These are phyloP conservation scores for Penicillium brasilianum DNA, from an alignment of 2,329 filamentous ascomycete species.

Conservation along the genomic window DNA sequence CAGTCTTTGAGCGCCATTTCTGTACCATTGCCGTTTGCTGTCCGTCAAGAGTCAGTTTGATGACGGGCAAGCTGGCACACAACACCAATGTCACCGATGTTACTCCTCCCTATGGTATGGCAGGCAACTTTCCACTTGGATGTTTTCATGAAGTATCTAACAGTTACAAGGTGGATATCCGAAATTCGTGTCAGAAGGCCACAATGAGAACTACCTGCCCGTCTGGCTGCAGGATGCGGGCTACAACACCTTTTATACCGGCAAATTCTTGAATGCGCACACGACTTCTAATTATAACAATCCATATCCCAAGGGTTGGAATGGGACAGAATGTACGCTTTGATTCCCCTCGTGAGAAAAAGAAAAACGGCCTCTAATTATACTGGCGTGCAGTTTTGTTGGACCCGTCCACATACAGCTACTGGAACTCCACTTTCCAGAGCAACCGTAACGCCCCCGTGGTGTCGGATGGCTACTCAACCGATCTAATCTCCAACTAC, in stretches of 20 bases:
- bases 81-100: slow-evolving; percentile 69
- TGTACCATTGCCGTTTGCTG: slow-evolving; percentile 68
- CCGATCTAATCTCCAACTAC: slow-evolving; percentile 64
- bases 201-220: slow-evolving; percentile 71
- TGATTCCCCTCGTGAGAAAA: too few relatives aligned
- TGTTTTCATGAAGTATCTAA: not conserved
- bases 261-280: slow-evolving; percentile 71
- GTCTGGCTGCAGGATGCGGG: slow-evolving; percentile 72
- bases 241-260: slow-evolving; percentile 74
- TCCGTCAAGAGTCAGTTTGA: slow-evolving; percentile 66
- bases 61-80: slow-evolving; percentile 68
- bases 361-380: not conserved
- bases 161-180: slow-evolving; percentile 54
- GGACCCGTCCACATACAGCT: slow-evolving; percentile 70
- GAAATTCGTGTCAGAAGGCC: slow-evolving; percentile 68
- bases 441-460: slow-evolving; percentile 61
- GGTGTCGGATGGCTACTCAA: slow-evolving; percentile 60
- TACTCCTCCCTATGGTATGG: slow-evolving; percentile 34
- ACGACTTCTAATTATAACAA: slow-evolving; percentile 65
- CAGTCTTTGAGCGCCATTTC: slow-evolving; percentile 64
- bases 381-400: slow-evolving; percentile 52
- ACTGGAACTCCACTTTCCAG: slow-evolving; percentile 66
- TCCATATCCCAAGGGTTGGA: slow-evolving; percentile 64
- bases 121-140: not conserved
- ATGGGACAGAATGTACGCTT: slow-evolving; percentile 52